Conservation (phyloP, 106 monocot genomes). For the Dendrobium chrysotoxum region DNA sequence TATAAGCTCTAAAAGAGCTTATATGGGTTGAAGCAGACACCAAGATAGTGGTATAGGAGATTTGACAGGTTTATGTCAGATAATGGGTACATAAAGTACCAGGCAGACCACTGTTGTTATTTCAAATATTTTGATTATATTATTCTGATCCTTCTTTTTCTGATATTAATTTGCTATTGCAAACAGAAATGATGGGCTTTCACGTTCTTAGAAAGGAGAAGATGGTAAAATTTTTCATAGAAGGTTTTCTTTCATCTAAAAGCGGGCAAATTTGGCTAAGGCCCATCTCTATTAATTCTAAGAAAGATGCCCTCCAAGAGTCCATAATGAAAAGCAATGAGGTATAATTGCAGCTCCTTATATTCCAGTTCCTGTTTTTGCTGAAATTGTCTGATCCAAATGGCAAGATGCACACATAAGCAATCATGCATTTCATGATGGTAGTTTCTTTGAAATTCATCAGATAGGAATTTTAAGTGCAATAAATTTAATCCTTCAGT, state of each 20-base stretch:
- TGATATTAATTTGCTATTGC: background rate
- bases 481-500: background rate
- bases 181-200: background rate
- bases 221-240: background rate
- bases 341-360: background rate
- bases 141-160: background rate
- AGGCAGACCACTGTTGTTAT: too few relatives aligned
- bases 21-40: too few relatives aligned
- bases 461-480: background rate
- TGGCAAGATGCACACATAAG: too few relatives aligned
- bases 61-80: too few relatives aligned
- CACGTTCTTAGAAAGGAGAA: background rate
- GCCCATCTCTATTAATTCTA: background rate
- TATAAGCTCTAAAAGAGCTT: too few relatives aligned
- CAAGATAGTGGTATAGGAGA: too few relatives aligned
- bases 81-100: too few relatives aligned
- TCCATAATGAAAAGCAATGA: background rate
- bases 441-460: background rate
- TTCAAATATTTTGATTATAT: too few relatives aligned
- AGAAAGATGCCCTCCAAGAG: background rate
- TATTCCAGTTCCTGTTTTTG: background rate
- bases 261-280: background rate
- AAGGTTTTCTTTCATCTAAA: background rate
- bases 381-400: background rate
- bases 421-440: background rate